These are phyloP conservation scores for Coniosporium tulheliwenetii DNA, from an alignment of 2,329 filamentous ascomycete species.

Conservation along the genomic window DNA sequence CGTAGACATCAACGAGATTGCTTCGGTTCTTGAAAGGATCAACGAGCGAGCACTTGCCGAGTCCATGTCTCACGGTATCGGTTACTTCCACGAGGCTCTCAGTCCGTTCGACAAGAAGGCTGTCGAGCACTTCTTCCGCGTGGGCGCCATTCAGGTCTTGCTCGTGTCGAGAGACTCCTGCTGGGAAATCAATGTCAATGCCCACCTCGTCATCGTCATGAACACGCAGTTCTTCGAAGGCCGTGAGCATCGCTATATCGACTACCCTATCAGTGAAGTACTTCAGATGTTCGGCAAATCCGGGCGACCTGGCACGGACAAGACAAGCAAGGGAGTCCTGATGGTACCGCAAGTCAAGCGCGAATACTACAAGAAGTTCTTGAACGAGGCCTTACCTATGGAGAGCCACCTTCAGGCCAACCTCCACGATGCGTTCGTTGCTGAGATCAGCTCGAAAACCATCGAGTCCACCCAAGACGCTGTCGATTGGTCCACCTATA, in stretches of 20 bases:
- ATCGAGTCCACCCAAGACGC: slow-evolving; percentile 92
- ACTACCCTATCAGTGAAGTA: slow-evolving; percentile 87
- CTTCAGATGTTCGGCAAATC: slow-evolving; percentile 97
- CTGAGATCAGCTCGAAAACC: slow-evolving; percentile 91
- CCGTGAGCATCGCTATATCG: slow-evolving; percentile 89
- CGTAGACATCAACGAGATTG: slow-evolving; percentile 65
- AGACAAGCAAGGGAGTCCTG: slow-evolving; percentile 74
- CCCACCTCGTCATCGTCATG: slow-evolving; percentile 91
- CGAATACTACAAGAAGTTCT: slow-evolving; percentile 97
- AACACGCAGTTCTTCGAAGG: slow-evolving; percentile 96
- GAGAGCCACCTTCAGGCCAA: slow-evolving; percentile 88
- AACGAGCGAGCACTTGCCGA: slow-evolving; percentile 79
- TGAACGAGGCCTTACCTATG: slow-evolving; percentile 88
- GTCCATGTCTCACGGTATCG: slow-evolving; percentile 82
- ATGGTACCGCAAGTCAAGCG: slow-evolving; percentile 93
- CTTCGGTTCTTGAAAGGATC: slow-evolving; percentile 65
- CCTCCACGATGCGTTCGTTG: slow-evolving; percentile 89
- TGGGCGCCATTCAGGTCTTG: slow-evolving; percentile 79
- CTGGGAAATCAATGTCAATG: slow-evolving; percentile 82
- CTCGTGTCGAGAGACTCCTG: slow-evolving; percentile 76
- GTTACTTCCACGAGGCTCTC: slow-evolving; percentile 92
- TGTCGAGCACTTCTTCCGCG: slow-evolving; percentile 78
- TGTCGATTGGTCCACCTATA: slow-evolving; percentile 96
- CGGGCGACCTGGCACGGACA: slow-evolving; percentile 62
- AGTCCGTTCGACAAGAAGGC: slow-evolving; percentile 82